Percentiles rank a stretch among this genome's conserved stretches.
phyloP scores from a whole-genome alignment of 768 basidiomycete genomes.

The Stropharia rugosoannulata region DNA sequence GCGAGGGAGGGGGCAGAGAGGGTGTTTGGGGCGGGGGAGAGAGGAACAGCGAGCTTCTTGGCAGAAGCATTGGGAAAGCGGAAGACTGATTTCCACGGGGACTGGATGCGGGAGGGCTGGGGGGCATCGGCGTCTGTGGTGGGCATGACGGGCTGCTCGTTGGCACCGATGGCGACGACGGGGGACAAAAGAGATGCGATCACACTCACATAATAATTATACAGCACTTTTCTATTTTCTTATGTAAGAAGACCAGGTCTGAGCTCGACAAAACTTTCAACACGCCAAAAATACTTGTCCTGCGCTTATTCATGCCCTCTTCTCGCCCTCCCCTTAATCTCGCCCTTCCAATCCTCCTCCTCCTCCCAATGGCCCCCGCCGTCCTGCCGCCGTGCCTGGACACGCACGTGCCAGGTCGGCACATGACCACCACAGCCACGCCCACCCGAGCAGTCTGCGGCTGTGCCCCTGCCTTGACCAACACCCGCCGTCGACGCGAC shows the following conservation, averaged over 20 bases:
- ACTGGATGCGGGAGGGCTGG: conserved; percentile 28
- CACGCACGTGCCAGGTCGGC: background rate
- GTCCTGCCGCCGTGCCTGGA: background rate
- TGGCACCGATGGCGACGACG: conserved; percentile 12
- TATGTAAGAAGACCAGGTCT: conserved; percentile 26
- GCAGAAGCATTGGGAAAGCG: conserved; percentile 64
- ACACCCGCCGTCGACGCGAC: too few relatives aligned
- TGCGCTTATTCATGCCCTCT: too few relatives aligned
- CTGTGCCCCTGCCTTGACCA: background rate
- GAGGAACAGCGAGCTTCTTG: conserved; percentile 49
- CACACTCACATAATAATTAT: conserved; percentile 20
- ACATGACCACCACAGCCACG: background rate
- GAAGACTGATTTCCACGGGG: conserved; percentile 73
- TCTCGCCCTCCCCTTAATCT: too few relatives aligned
- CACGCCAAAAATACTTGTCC: too few relatives aligned
- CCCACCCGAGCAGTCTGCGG: background rate
- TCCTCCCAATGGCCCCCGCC: background rate
- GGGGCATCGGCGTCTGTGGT: conserved; percentile 20
- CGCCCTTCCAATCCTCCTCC: background rate
- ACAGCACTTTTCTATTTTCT: conserved; percentile 23
- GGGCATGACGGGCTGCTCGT: conserved; percentile 23
- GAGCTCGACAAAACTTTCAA: conserved; percentile 6
- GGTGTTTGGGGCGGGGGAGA: conserved; percentile 41
- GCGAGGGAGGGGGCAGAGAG: conserved; percentile 53
- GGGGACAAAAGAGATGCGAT: conserved; percentile 15